A percentile compares a stretch with the other conserved stretches of the same genome.
Conservation (phyloP, 1,284 basidiomycete species). For the Pisolithus thermaeus region DNA sequence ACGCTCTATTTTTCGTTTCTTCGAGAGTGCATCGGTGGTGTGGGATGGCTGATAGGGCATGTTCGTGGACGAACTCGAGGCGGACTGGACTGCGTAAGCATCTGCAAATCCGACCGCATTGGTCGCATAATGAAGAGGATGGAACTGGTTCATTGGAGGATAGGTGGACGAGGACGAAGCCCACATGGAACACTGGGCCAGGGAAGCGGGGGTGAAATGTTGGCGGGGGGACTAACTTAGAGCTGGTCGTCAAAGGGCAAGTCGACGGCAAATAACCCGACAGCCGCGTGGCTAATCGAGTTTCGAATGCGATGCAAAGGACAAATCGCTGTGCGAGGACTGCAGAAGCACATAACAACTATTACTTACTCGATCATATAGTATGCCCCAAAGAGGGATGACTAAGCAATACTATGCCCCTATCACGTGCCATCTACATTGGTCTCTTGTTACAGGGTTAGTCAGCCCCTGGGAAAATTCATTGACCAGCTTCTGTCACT, state of each 20-base stretch:
- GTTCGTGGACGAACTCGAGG: slow-evolving; percentile 2
- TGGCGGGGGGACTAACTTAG: background rate
- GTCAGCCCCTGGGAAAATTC: too few relatives aligned
- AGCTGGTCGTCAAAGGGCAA: background rate
- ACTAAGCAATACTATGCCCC: too few relatives aligned
- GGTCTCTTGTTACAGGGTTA: too few relatives aligned
- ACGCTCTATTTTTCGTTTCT: slow-evolving; percentile 56
- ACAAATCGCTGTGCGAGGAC: too few relatives aligned
- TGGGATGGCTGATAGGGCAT: slow-evolving; percentile 8
- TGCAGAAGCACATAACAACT: too few relatives aligned
- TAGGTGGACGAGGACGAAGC: background rate
- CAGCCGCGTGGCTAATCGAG: too few relatives aligned
- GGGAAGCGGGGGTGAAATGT: background rate
- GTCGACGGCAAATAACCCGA: too few relatives aligned
- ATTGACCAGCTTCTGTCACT: too few relatives aligned
- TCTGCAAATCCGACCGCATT: slow-evolving; percentile 29
- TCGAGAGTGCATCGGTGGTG: slow-evolving; percentile 22
- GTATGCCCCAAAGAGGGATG: too few relatives aligned
- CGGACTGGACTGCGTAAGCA: slow-evolving; percentile 5
- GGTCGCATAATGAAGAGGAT: slow-evolving; percentile 8
- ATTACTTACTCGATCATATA: too few relatives aligned
- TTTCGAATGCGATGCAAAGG: too few relatives aligned
- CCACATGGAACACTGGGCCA: background rate
- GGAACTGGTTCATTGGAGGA: background rate
- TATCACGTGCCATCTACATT: too few relatives aligned